phyloP scores from a whole-genome alignment of 225 moss, liverwort and hornwort genomes.

The Asterella californica region DNA sequence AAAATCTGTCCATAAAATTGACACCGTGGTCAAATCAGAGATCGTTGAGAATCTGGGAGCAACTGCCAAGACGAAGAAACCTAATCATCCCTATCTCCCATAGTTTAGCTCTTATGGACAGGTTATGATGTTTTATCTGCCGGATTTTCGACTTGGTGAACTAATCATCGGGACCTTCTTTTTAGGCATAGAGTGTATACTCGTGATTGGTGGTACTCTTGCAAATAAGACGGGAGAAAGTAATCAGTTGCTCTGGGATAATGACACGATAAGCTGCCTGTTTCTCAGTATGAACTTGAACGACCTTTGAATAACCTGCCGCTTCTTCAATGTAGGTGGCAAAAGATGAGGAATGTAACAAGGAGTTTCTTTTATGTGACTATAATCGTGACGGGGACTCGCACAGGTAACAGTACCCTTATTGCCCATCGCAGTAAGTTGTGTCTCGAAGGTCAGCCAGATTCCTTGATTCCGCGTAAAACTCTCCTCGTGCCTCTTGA shows the following conservation, averaged over 20 bases:
- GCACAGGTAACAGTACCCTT: constrained; percentile 48
- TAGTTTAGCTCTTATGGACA: too few relatives aligned
- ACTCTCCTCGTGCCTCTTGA: neutral
- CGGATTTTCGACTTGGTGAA: neutral
- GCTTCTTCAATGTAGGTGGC: constrained; percentile 51
- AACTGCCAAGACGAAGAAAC: too few relatives aligned
- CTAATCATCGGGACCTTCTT: too few relatives aligned
- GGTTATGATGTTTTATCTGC: neutral
- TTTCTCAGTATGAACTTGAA: neutral
- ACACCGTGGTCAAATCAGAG: neutral
- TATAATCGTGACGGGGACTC: constrained; percentile 94
- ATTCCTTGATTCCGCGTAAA: neutral
- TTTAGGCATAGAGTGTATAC: neutral
- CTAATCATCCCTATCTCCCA: too few relatives aligned
- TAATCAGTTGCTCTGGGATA: neutral
- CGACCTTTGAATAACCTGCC: neutral
- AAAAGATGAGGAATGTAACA: constrained; percentile 67
- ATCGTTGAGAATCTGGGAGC: too few relatives aligned
- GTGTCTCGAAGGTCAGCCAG: neutral
- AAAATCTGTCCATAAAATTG: neutral
- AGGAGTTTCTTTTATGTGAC: constrained; percentile 71
- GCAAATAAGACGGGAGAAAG: neutral
- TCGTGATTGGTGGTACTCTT: neutral
- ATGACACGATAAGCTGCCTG: neutral
- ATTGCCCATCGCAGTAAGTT: neutral